Conservation (phyloP, 805 yeast species). For the Zygosaccharomyces kombuchaensis region DNA sequence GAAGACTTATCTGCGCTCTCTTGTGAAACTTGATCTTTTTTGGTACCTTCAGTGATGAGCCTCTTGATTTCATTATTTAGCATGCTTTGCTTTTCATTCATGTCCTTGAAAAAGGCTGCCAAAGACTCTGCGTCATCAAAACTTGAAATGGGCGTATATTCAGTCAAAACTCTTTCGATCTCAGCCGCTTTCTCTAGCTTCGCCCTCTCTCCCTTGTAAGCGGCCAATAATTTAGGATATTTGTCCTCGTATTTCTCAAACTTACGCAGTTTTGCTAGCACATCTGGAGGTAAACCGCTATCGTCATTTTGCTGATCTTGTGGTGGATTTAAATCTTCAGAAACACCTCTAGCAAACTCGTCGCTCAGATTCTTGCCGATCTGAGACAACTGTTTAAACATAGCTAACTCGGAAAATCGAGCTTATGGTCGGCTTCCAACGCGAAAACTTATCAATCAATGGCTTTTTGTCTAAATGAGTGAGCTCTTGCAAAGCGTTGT, state of each 20-base stretch:
- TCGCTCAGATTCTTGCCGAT: conserved; percentile 59
- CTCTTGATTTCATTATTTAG: conserved; percentile 62
- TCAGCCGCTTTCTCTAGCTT: conserved; percentile 53
- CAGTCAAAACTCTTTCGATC: conserved; percentile 69
- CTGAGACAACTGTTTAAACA: conserved; percentile 59
- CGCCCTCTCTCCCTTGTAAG: conserved; percentile 76
- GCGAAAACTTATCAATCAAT: no score
- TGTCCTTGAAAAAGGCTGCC: conserved; percentile 62
- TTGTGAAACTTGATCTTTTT: conserved; percentile 16
- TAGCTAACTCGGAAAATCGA: conserved; percentile 17
- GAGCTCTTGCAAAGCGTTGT: background rate
- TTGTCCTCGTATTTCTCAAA: conserved; percentile 84
- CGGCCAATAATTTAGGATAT: conserved; percentile 79
- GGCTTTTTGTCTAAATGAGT: no score
- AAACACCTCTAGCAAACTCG: conserved; percentile 47
- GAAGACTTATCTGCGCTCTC: conserved; percentile 6
- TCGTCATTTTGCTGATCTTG: conserved; percentile 21
- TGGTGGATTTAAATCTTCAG: conserved; percentile 27
- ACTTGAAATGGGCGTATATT: conserved; percentile 74
- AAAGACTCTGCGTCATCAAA: conserved; percentile 69
- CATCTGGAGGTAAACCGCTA: conserved; percentile 50
- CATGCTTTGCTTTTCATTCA: conserved; percentile 56
- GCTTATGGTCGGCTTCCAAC: background rate
- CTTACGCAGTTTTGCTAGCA: conserved; percentile 63
- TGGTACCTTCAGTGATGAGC: conserved; percentile 22